Conservation (phyloP, 2,329 filamentous ascomycete species). For the Trichoderma aggressivum region DNA sequence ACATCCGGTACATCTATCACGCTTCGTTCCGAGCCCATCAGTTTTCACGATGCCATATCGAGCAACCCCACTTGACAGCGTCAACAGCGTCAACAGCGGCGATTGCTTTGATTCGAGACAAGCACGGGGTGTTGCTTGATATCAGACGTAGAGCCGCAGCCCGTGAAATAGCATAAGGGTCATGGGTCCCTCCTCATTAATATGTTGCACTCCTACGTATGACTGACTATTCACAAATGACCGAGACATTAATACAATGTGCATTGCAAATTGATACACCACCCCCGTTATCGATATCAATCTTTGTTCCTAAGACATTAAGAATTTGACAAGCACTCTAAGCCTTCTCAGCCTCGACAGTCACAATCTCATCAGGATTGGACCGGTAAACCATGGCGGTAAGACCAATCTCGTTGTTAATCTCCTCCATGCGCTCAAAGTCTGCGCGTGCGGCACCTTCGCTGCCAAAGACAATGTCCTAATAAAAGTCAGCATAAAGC, state of each 20-base stretch:
- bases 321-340: background rate
- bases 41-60: background rate
- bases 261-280: background rate
- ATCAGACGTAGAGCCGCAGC: background rate
- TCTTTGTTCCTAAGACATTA: background rate
- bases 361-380: background rate
- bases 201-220: no score
- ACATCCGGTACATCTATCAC: background rate
- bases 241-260: background rate
- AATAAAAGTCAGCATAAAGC: background rate
- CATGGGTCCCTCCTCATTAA: background rate
- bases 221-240: background rate
- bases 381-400: constrained; percentile 12
- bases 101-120: background rate
- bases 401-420: constrained; percentile 67
- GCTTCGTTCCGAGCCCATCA: background rate
- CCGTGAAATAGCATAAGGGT: background rate
- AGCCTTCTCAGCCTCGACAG: constrained; percentile 16
- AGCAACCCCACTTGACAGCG: background rate
- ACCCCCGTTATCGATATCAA: background rate
- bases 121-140: background rate
- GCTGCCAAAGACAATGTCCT: constrained; percentile 65
- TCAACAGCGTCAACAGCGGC: background rate
- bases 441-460: constrained; percentile 65
- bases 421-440: constrained; percentile 68